Evolutionary conservation across 768 basidiomycete species (phyloP), one percentile per base, ranked within the genome.

Genomic region (Boletus bicolor): DNA sequence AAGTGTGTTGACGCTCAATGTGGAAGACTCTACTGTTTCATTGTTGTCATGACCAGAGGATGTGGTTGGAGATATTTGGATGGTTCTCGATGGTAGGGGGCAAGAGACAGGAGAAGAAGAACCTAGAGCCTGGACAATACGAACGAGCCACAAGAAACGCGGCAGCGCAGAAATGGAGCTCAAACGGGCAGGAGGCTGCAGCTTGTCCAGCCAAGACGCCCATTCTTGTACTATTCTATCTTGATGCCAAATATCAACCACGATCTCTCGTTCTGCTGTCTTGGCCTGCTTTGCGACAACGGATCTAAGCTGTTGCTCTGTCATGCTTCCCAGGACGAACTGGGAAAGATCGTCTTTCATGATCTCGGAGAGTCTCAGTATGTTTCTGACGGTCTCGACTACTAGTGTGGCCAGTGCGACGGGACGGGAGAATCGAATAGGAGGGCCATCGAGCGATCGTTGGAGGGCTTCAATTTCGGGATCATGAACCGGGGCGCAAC

Each of bases 261-360:
- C 75, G 30, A 83, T 60, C 35, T 79, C 75, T 54, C 82, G 76
- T 68, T 89, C 88, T 44, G 75, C 74, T 11, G 64, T 61, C 55
- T 73, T 79, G 2, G 87, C 85, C 59, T 87, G 79, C 34, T 77
- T 76, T 7, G 68, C 66, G 32, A 89, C 69, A 14, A 82, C 64
- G 4, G 68, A 73, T 19, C 66, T 68, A 26, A 89, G 75, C 51
- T 91, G 81, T 37, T 73, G 65, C 63, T 91, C 89, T 24, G 80
- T 76, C 85, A 89, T 86, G 37, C 75, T 75, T 19, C 85, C 86
- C 1, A 89, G 65, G 11, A 87, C 73, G 46, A 86, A 82, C 53
- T 83, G 77, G 11, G 83, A 84, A 36, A 90, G 75, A 62, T 90
- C 89, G 30, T 79, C 73, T 65, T 83, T 86, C 84, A 91, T 86